Percentiles rank a stretch among this genome's conserved stretches.
These are phyloP conservation scores for Alternaria metachromatica DNA, from an alignment of 2,329 filamentous ascomycete species.

Conservation along the genomic window DNA sequence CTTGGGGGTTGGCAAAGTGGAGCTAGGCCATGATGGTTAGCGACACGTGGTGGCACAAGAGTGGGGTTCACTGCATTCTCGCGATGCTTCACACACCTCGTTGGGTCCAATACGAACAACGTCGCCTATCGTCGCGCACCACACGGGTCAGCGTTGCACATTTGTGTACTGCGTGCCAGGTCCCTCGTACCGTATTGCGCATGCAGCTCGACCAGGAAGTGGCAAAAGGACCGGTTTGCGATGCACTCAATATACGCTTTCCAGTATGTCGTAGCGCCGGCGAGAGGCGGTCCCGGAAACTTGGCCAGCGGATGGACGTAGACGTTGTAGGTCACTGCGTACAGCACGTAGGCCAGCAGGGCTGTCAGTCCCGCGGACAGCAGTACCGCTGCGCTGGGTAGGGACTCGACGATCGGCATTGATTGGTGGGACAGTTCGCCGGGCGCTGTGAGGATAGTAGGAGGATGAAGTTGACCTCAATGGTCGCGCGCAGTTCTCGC, in stretches of 20 bases:
- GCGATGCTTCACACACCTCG: slow-evolving; percentile 24
- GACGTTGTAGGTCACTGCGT: slow-evolving; percentile 40
- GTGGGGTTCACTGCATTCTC: not conserved
- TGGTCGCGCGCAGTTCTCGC: not conserved
- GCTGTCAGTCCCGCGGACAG: slow-evolving; percentile 18
- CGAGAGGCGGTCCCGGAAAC: slow-evolving; percentile 50
- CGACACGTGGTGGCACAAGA: not conserved
- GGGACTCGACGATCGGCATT: not conserved
- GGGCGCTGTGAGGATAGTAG: not conserved
- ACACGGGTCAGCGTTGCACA: slow-evolving; percentile 10
- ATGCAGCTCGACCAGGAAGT: slow-evolving; percentile 35
- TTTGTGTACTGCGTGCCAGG: not conserved
- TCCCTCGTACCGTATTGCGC: slow-evolving; percentile 29
- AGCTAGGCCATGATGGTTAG: slow-evolving; percentile 39
- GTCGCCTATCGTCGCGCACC: slow-evolving; percentile 22
- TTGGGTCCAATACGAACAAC: slow-evolving; percentile 40
- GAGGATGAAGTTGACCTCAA: not conserved
- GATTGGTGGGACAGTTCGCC: not conserved
- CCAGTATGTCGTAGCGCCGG: slow-evolving; percentile 33
- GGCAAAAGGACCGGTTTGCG: slow-evolving; percentile 35
- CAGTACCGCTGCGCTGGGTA: slow-evolving; percentile 9
- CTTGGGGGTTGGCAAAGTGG: slow-evolving; percentile 52
- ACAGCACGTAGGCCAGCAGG: slow-evolving; percentile 23
- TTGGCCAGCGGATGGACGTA: slow-evolving; percentile 53
- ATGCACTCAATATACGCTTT: slow-evolving; percentile 40